Base-by-base conservation (phyloP, 2,329 filamentous ascomycete genomes). In the Keithomyces neogunnii region DNA sequence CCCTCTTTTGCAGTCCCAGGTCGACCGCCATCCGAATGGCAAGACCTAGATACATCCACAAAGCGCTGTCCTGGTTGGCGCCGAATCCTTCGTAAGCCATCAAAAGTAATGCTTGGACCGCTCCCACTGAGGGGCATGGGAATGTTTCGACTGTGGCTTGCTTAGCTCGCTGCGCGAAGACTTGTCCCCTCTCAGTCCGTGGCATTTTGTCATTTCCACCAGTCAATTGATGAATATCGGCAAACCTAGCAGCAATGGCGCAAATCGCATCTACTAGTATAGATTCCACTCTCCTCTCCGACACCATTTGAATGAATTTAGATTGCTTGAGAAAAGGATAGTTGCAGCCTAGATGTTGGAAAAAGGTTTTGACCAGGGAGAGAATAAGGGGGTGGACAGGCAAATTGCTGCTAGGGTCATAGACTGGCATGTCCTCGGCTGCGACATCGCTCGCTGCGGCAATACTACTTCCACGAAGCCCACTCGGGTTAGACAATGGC, bases 1-100 rank as follows among this genome's bases (percentile, higher is more conserved):
- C 85, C 13, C 87, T 75, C 56, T 90, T 95, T 58, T 92, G 88
- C 56, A 95, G 74, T 0, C 90, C 89, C 8, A 95, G 69, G 61
- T 90, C 86, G 54, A 88, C 80, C 0, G 85, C 85, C 82, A 90
- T 87, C 11, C 89, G 84, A 54, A 95, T 95, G 0, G 89, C 85
- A 48, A 92, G 84, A 0, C 89, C 90, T 1, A 95, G 74, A 62
- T 95, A 95, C 89, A 95, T 95, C 89, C 90, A 96, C 5, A 96
- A 68, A 0, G 89, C 88, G 64, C 89, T 95, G 62, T 95, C 90
- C 59, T 91, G 88, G 57, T 89, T 88, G 9, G 88, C 87, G 1
- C 89, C 90, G 59, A 96, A 95, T 43, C 91, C 86, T 58, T 95
- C 89, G 62, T 95, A 95, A 0, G 89, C 89, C 69, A 96, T 80